Evolutionary conservation across 805 yeast genomes (phyloP), one percentile per base, ranked within the genome.

Genomic region (Gaillardinia entomophila): DNA sequence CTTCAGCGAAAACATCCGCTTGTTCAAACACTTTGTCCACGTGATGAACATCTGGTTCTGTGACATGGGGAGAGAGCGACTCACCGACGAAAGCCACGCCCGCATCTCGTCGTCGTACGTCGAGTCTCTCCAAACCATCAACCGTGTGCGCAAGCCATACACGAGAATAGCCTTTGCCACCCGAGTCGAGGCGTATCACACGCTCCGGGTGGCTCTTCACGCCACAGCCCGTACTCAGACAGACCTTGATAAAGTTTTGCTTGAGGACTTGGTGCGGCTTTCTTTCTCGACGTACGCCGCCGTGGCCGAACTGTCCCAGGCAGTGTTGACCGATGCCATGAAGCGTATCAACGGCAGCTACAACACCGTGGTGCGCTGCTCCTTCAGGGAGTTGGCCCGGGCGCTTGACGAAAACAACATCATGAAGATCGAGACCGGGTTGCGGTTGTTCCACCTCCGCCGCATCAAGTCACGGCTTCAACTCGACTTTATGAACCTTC

Each of bases 151-250:
- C 4, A 78, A 81, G 37, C 85, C 88, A 2, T 81, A 68, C 41
- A 88, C 97, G 0, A 76, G 96, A 49, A 70, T 85, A 1, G 71
- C 83, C 2, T 51, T 87, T n/a, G 94, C 84, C 3, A 75, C 84
- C 0, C 70, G 95, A 34, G 66, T 87, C 11, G 82, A 79, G 34
- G 62, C 79, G 12, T 82, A 77, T 41, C 96, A 89, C 43, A 75
- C 76, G 52, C 79, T 82, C 43, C 73, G 97, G 43, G 74, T 82
- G 16, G 63, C 77, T 1, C 66, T 84, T 24, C 85, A 80, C 45
- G 73, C 87, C 1, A 82, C 90, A 0, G 77, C 83, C 3, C 68
- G 96, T 40, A 62, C 78, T 5, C 84, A 85, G 46, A 73, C 86
- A 0, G 72, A 68, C 6, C 50, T 81, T 7, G 96, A 88, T 41